Evolutionary conservation across 1,284 basidiomycete species (phyloP).

Genomic region (Puccinia brachypodii): DNA sequence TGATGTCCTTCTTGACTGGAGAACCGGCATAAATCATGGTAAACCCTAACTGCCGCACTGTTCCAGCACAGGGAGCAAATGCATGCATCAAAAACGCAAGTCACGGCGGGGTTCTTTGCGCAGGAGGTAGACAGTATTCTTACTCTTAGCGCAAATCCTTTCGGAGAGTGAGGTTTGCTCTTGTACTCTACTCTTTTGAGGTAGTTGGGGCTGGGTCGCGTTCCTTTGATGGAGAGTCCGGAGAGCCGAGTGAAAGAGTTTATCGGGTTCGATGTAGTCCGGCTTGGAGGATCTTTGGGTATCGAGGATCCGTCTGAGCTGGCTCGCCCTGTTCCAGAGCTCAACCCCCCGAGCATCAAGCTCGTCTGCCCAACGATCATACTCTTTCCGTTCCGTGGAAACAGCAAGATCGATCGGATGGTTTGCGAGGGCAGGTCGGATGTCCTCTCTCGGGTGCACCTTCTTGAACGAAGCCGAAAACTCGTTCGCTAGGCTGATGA

Average conservation of each 20-base stretch:
- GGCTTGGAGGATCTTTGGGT: not conserved
- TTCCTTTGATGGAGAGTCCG: slow-evolving; percentile 12
- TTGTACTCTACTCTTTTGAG: not conserved
- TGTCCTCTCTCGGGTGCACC: not conserved
- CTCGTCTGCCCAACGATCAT: slow-evolving; percentile 34
- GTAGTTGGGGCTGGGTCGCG: not conserved
- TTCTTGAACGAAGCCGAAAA: not conserved
- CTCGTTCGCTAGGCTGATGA: slow-evolving; percentile 17
- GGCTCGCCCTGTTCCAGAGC: slow-evolving; percentile 44
- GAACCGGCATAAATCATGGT: slow-evolving; percentile 33
- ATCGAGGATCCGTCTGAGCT: slow-evolving; percentile 22
- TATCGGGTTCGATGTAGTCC: slow-evolving; percentile 1
- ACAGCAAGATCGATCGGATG: not conserved
- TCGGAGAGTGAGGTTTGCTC: not conserved
- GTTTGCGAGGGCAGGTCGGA: not conserved
- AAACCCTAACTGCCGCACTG: slow-evolving; percentile 35
- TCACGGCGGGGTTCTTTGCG: not conserved
- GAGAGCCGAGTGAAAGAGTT: not conserved
- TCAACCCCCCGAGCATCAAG: slow-evolving; percentile 41
- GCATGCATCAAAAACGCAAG: not conserved
- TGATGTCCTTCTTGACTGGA: slow-evolving; percentile 3
- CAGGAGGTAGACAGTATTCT: not conserved
- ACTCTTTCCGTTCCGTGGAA: not conserved
- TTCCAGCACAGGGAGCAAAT: not conserved
- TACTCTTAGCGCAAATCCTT: slow-evolving; percentile 28